phyloP scores from a whole-genome alignment of 2,329 filamentous ascomycete species.

The Beauveria bassiana region DNA sequence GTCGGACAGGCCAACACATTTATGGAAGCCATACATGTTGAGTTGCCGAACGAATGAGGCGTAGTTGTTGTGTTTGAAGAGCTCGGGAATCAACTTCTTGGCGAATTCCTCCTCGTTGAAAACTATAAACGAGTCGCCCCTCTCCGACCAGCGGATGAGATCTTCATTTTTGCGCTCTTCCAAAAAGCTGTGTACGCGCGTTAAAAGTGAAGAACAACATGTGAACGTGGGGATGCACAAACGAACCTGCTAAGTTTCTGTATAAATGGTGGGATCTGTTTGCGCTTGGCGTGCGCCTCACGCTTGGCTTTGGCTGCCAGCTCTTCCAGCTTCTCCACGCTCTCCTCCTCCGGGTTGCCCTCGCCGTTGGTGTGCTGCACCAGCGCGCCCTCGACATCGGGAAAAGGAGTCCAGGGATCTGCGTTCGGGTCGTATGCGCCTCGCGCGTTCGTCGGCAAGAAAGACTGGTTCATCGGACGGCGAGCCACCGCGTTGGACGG shows the following conservation, averaged over 20 bases:
- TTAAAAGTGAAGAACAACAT: constrained; percentile 18
- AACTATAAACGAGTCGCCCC: constrained; percentile 93
- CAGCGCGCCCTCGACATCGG: constrained; percentile 30
- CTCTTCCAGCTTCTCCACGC: constrained; percentile 70
- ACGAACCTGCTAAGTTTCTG: constrained; percentile 93
- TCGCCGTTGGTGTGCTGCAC: constrained; percentile 30
- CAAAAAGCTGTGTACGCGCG: constrained; percentile 62
- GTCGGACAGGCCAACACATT: constrained; percentile 85
- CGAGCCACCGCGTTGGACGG: constrained; percentile 45
- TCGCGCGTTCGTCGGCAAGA: constrained; percentile 37
- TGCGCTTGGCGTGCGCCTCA: constrained; percentile 82
- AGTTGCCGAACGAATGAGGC: constrained; percentile 92
- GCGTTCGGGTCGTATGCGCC: constrained; percentile 29
- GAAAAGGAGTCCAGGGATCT: constrained; percentile 35
- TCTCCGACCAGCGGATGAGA: constrained; percentile 93
- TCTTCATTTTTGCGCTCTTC: constrained; percentile 91
- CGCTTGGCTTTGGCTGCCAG: constrained; percentile 74
- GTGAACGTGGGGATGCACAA: constrained; percentile 1
- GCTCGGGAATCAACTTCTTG: constrained; percentile 89
- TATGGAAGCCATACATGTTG: constrained; percentile 98
- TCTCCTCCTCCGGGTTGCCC: constrained; percentile 49
- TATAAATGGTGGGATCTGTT: constrained; percentile 95
- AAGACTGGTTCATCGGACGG: constrained; percentile 41
- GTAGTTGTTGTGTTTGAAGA: constrained; percentile 99
- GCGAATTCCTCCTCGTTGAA: constrained; percentile 98